A percentile compares a stretch with the other conserved stretches of the same genome.
These are phyloP conservation scores for Chlorella sp. DNA, from an alignment of 139 green algal species.

Conservation along the genomic window DNA sequence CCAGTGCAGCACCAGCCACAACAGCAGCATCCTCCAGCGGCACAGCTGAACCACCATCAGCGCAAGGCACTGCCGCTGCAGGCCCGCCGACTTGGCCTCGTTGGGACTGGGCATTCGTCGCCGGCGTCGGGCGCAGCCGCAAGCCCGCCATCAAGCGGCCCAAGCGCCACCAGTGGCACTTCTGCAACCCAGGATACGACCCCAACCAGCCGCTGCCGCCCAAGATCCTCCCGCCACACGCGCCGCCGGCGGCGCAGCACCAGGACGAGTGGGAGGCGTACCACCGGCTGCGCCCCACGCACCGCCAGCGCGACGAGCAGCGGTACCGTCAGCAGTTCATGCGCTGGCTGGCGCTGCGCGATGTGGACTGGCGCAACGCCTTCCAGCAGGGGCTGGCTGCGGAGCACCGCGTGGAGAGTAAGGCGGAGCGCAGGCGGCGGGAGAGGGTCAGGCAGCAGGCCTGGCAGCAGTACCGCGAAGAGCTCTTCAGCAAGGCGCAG, in stretches of 20 bases:
- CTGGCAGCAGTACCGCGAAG: constrained; percentile 12
- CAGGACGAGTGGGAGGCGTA: constrained; percentile 23
- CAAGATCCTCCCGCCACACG: constrained; percentile 26
- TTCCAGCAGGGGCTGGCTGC: constrained; percentile 30
- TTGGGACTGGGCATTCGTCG: constrained; percentile 30
- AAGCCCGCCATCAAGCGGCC: constrained; percentile 45
- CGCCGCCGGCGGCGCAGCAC: constrained; percentile 7
- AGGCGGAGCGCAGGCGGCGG: not conserved
- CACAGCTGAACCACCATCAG: too few relatives aligned
- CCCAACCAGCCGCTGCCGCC: constrained; percentile 16
- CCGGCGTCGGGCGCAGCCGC: constrained; percentile 15
- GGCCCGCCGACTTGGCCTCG: not conserved
- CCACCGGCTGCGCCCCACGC: not conserved
- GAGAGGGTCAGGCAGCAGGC: constrained; percentile 14
- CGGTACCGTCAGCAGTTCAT: constrained; percentile 10
- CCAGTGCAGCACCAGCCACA: too few relatives aligned
- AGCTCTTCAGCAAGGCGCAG: not conserved
- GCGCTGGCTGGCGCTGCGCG: constrained; percentile 19
- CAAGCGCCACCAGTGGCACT: constrained; percentile 42
- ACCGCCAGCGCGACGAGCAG: constrained; percentile 2
- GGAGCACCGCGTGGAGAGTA: not conserved
- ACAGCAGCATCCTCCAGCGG: too few relatives aligned
- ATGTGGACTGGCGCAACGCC: constrained; percentile 35
- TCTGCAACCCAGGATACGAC: constrained; percentile 42
- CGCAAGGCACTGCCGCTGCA: too few relatives aligned